Evolutionary conservation across 2,329 filamentous ascomycete species (phyloP).

Genomic region (Aspergillus niger): DNA sequence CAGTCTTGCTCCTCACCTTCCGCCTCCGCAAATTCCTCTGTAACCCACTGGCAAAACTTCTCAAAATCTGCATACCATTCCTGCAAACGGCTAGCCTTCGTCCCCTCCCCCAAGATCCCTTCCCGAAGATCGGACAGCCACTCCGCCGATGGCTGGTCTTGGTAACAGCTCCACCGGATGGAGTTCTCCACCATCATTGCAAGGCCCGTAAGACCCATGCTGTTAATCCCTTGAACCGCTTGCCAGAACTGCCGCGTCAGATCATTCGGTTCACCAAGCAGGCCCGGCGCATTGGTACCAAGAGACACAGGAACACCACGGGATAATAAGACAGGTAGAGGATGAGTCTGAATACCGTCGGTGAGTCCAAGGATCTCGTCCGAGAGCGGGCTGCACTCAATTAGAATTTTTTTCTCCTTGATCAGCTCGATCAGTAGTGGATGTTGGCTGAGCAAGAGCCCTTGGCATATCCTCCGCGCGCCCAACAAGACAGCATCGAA

Average conservation of each 20-base stretch:
- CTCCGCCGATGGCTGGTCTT: constrained; percentile 70
- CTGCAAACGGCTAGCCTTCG: constrained; percentile 71
- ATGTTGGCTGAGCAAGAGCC: constrained; percentile 86
- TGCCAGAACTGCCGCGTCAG: constrained; percentile 96
- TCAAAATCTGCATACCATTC: constrained; percentile 85
- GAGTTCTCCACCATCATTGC: constrained; percentile 90
- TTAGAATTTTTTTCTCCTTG: constrained; percentile 80
- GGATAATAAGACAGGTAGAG: constrained; percentile 79
- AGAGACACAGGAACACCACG: constrained; percentile 81
- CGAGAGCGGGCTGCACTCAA: constrained; percentile 88
- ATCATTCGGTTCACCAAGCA: constrained; percentile 79
- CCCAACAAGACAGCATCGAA: constrained; percentile 88
- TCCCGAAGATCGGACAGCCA: constrained; percentile 75
- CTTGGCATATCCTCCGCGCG: constrained; percentile 85
- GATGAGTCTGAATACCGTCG: constrained; percentile 73
- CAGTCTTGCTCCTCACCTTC: constrained; percentile 39
- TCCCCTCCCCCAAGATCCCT: constrained; percentile 69
- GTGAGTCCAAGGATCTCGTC: constrained; percentile 85
- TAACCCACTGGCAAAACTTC: constrained; percentile 86
- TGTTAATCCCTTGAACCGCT: constrained; percentile 86
- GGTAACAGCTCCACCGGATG: constrained; percentile 84
- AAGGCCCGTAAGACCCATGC: constrained; percentile 82
- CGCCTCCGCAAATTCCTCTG: constrained; percentile 69
- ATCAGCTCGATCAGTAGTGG: constrained; percentile 85
- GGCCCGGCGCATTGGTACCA: constrained; percentile 87